Percentiles rank a stretch among this genome's conserved stretches.
These are phyloP conservation scores for Hansfordia pulvinata DNA, from an alignment of 2,329 filamentous ascomycete genomes.

Conservation along the genomic window DNA sequence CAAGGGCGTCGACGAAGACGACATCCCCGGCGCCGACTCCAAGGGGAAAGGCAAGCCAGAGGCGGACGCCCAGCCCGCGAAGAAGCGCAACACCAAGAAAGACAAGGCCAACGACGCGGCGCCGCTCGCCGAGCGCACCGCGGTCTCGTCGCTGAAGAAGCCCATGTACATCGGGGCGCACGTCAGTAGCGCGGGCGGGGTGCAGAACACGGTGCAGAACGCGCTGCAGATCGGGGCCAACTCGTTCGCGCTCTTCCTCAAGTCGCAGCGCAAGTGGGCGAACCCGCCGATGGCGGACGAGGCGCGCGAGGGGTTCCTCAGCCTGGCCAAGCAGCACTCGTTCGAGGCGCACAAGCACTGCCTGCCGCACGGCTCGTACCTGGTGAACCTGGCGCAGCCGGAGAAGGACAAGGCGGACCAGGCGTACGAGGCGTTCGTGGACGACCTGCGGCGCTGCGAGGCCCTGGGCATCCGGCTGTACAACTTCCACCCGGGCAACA, in stretches of 20 bases:
- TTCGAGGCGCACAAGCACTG: conserved; percentile 63
- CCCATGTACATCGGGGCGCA: conserved; percentile 82
- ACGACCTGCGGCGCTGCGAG: conserved; percentile 79
- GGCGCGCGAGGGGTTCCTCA: conserved; percentile 55
- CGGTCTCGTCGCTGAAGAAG: conserved; percentile 46
- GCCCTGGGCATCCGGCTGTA: conserved; percentile 79
- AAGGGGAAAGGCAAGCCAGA: not conserved
- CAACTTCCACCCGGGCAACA: conserved; percentile 92
- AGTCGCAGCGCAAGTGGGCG: conserved; percentile 90
- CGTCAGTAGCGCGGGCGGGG: conserved; percentile 79
- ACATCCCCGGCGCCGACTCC: not conserved
- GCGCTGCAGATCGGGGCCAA: conserved; percentile 76
- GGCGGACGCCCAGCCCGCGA: conserved; percentile 1
- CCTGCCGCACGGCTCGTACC: conserved; percentile 88
- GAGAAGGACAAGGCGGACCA: conserved; percentile 71
- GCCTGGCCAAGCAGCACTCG: conserved; percentile 50
- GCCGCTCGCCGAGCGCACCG: conserved; percentile 57
- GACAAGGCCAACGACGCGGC: conserved; percentile 28
- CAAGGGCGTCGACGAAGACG: not conserved
- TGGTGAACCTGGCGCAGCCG: conserved; percentile 85
- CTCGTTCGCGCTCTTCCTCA: conserved; percentile 87
- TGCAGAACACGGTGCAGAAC: conserved; percentile 78
- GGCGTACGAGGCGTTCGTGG: conserved; percentile 73
- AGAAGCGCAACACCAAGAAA: conserved; percentile 32
- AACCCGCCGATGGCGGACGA: conserved; percentile 64